Conservation (phyloP, 2,329 filamentous ascomycete species). For the Trichoderma asperellum region DNA sequence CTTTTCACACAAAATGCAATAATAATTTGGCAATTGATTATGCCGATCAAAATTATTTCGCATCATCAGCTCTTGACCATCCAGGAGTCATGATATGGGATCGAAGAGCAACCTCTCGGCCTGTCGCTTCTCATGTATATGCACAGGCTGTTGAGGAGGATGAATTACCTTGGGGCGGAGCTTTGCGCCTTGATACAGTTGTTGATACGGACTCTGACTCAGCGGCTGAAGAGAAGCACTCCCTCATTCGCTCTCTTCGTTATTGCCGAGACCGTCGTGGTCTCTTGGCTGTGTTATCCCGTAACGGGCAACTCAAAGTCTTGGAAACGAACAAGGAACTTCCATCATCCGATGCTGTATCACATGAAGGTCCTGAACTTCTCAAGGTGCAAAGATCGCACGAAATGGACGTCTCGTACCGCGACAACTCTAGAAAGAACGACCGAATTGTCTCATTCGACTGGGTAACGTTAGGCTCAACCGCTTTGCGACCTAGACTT, state of each 20-base stretch:
- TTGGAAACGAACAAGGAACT: slow-evolving; percentile 62
- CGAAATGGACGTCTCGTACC: slow-evolving; percentile 64
- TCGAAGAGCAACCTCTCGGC: slow-evolving; percentile 62
- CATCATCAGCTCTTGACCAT: slow-evolving; percentile 75
- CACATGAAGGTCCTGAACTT: slow-evolving; percentile 59
- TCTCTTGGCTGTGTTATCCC: slow-evolving; percentile 63
- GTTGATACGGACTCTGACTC: slow-evolving; percentile 59
- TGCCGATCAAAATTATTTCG: slow-evolving; percentile 80
- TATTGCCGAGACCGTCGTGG: slow-evolving; percentile 67
- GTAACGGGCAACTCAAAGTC: slow-evolving; percentile 65
- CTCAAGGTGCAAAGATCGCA: slow-evolving; percentile 63
- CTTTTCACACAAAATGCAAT: slow-evolving; percentile 68
- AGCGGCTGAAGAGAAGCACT: slow-evolving; percentile 58
- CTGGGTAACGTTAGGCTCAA: slow-evolving; percentile 64
- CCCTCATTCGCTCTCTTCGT: slow-evolving; percentile 64
- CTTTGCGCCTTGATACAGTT: slow-evolving; percentile 59
- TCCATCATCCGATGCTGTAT: slow-evolving; percentile 42
- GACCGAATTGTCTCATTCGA: slow-evolving; percentile 70
- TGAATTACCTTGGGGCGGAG: slow-evolving; percentile 65
- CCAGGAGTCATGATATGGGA: slow-evolving; percentile 80
- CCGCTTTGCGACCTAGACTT: slow-evolving; percentile 60
- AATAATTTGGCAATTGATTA: slow-evolving; percentile 79
- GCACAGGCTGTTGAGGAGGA: slow-evolving; percentile 63
- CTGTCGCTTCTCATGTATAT: slow-evolving; percentile 58
- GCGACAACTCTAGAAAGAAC: slow-evolving; percentile 55